Conservation (phyloP, 192 early-diverging fungal genomes). For the Coemansia sp. region DNA sequence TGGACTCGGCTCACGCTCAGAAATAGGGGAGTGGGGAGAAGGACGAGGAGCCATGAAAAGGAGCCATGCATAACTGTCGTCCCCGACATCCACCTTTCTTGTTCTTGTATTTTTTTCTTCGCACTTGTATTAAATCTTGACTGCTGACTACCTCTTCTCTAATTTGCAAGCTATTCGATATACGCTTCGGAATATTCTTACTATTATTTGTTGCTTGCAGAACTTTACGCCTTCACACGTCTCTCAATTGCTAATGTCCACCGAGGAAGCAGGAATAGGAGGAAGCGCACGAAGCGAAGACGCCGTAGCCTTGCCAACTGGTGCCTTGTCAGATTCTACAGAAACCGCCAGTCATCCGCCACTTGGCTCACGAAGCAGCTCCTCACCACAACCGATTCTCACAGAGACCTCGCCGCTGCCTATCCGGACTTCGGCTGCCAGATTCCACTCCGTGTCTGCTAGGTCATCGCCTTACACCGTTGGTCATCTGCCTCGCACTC, state of each 20-base stretch:
- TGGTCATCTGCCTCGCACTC: conserved; percentile 12
- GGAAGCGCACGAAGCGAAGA: conserved; percentile 1
- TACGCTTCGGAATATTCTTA: neutral
- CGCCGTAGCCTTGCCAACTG: neutral
- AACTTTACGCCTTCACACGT: neutral
- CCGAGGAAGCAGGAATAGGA: neutral
- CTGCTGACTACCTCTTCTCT: neutral
- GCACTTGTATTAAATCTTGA: too few relatives aligned
- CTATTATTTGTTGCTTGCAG: neutral
- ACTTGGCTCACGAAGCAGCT: neutral
- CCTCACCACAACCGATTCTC: neutral
- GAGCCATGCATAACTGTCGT: neutral
- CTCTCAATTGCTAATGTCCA: conserved; percentile 10
- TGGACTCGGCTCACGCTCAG: neutral
- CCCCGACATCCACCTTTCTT: neutral
- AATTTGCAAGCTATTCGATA: neutral
- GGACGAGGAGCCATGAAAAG: neutral
- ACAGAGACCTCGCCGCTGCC: conserved; percentile 38
- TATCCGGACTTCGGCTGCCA: conserved; percentile 11
- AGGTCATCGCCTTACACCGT: conserved; percentile 33
- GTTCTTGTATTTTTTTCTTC: neutral
- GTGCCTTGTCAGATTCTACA: neutral
- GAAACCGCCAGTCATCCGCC: neutral
- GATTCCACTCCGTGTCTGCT: conserved; percentile 19
- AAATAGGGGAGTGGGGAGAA: neutral